phyloP scores from a whole-genome alignment of 768 basidiomycete species.

The Leccinum ochraceum region DNA sequence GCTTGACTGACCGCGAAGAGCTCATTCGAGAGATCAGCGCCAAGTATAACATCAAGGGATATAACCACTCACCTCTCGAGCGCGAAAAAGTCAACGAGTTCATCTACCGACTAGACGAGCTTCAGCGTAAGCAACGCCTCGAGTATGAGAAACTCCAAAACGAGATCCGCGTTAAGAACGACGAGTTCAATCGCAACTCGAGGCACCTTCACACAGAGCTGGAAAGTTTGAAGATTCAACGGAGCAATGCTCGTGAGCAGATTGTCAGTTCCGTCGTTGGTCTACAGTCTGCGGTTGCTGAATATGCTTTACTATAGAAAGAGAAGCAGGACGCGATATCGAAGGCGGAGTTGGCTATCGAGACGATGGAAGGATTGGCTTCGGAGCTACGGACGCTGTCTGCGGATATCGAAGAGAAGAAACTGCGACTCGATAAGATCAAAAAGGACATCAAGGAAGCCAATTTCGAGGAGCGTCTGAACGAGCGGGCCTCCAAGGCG shows the following conservation, averaged over 20 bases:
- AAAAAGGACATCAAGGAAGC: conserved; percentile 57
- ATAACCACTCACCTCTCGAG: conserved; percentile 66
- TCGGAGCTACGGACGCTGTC: conserved; percentile 53
- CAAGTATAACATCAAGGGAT: conserved; percentile 73
- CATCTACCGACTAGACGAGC: conserved; percentile 59
- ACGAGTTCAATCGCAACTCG: conserved; percentile 65
- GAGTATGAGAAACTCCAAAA: conserved; percentile 71
- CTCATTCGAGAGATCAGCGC: conserved; percentile 69
- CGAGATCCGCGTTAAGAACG: conserved; percentile 55
- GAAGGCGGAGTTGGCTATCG: conserved; percentile 54
- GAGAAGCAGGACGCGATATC: conserved; percentile 54
- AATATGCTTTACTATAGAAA: conserved; percentile 32
- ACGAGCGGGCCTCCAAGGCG: conserved; percentile 52
- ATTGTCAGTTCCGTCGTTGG: conserved; percentile 44
- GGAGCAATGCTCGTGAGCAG: conserved; percentile 51
- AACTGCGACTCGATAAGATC: conserved; percentile 55
- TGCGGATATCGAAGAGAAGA: conserved; percentile 73
- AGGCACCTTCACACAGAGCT: conserved; percentile 57
- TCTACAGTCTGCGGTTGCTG: not conserved
- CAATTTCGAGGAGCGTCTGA: conserved; percentile 65
- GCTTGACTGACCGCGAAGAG: conserved; percentile 69
- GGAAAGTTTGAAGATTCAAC: conserved; percentile 55
- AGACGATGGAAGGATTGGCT: conserved; percentile 54
- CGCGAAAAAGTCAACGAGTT: conserved; percentile 76
- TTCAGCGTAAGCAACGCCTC: conserved; percentile 59